Percentiles rank a stretch among this genome's conserved stretches.
Evolutionary conservation across 2,329 filamentous ascomycete species (phyloP).

Genomic region (Pseudogymnoascus sp.): DNA sequence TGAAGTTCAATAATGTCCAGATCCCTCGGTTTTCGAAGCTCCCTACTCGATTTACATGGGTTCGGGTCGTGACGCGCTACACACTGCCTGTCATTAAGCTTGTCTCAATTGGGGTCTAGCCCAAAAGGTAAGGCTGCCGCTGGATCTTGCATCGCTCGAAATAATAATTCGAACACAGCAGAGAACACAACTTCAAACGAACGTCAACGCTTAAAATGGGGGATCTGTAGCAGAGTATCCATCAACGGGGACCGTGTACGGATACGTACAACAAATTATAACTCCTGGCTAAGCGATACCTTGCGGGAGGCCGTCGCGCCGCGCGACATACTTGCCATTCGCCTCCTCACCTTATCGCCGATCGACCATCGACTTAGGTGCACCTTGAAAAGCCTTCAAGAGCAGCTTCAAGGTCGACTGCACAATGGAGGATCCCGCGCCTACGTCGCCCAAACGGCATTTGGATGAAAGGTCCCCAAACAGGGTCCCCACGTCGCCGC

Average conservation of each 20-base stretch:
- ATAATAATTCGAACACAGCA: neutral
- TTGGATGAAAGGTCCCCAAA: slow-evolving; percentile 14
- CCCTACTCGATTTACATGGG: slow-evolving; percentile 8
- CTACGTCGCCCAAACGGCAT: slow-evolving; percentile 12
- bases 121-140: slow-evolving; percentile 7
- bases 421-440: slow-evolving; percentile 18
- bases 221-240: neutral
- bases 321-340: neutral
- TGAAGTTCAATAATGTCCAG: slow-evolving; percentile 1
- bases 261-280: neutral
- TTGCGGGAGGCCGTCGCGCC: neutral
- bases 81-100: slow-evolving; percentile 8
- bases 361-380: neutral
- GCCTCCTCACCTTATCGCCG: slow-evolving; percentile 3
- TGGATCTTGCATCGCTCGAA: slow-evolving; percentile 6
- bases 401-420: neutral
- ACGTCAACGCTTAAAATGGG: neutral
- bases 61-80: slow-evolving; percentile 8
- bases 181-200: neutral
- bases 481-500: slow-evolving; percentile 17
- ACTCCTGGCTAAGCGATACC: neutral
- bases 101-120: slow-evolving; percentile 8
- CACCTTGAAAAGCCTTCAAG: neutral
- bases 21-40: slow-evolving; percentile 9
- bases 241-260: neutral